phyloP scores from a whole-genome alignment of 2,329 filamentous ascomycete species.

The Apiospora rasikravindrae region DNA sequence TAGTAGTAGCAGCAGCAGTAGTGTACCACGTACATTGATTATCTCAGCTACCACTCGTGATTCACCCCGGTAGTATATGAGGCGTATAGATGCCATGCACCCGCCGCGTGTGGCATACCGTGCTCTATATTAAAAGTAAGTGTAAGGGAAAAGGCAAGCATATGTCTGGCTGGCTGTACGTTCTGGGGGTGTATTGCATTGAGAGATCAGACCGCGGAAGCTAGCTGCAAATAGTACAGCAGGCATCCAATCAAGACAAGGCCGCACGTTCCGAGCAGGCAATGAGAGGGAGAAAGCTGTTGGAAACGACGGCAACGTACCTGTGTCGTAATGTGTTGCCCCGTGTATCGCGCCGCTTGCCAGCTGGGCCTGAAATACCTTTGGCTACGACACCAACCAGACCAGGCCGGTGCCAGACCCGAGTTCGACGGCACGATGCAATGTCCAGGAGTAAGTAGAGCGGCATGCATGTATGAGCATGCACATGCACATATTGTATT shows the following conservation, averaged over 20 bases:
- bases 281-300: neutral
- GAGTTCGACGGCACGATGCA: neutral
- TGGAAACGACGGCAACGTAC: neutral
- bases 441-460: neutral
- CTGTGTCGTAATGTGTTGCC: constrained; percentile 9
- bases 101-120: neutral
- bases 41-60: neutral
- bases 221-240: neutral
- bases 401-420: neutral
- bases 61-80: neutral
- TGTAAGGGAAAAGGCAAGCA: neutral
- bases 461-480: no score
- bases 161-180: neutral
- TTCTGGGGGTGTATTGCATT: neutral
- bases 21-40: neutral
- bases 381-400: neutral
- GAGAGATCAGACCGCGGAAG: neutral
- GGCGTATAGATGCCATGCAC: neutral
- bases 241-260: neutral
- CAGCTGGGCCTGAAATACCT: neutral
- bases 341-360: neutral
- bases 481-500: neutral
- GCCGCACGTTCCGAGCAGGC: neutral
- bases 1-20: neutral
- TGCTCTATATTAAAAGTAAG: neutral